A percentile compares a stretch with the other conserved stretches of the same genome.
These are phyloP conservation scores for Neofusicoccum parvum DNA, from an alignment of 2,329 filamentous ascomycete genomes.

Conservation along the genomic window DNA sequence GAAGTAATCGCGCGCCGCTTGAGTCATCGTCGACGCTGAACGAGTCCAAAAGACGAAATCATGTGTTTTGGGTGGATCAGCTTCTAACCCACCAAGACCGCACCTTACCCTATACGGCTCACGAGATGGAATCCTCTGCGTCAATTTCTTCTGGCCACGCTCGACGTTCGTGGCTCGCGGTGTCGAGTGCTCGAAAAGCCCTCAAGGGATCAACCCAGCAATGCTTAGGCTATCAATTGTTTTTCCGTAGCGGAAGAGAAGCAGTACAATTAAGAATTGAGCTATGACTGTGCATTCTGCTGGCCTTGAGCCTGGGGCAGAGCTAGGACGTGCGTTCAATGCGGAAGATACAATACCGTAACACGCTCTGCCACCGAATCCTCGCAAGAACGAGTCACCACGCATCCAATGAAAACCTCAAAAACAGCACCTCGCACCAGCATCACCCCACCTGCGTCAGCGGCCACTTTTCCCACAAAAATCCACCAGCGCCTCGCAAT, in stretches of 20 bases:
- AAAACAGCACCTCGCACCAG: background rate
- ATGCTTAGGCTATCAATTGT: too few relatives aligned
- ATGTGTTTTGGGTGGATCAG: background rate
- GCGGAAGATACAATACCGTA: background rate
- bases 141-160: background rate
- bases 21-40: background rate
- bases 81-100: background rate
- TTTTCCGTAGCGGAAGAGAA: too few relatives aligned
- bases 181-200: too few relatives aligned
- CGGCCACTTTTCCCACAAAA: too few relatives aligned
- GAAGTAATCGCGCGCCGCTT: background rate
- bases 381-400: too few relatives aligned
- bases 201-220: too few relatives aligned
- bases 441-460: too few relatives aligned
- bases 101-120: background rate
- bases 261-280: slow-evolving; percentile 3
- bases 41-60: background rate
- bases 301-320: background rate
- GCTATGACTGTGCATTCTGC: background rate
- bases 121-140: background rate
- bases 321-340: background rate
- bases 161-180: background rate
- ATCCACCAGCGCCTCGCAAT: too few relatives aligned
- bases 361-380: background rate
- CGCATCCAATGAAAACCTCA: background rate